Conservation (phyloP, 2,329 filamentous ascomycete species). For the Alternaria metachromatica region DNA sequence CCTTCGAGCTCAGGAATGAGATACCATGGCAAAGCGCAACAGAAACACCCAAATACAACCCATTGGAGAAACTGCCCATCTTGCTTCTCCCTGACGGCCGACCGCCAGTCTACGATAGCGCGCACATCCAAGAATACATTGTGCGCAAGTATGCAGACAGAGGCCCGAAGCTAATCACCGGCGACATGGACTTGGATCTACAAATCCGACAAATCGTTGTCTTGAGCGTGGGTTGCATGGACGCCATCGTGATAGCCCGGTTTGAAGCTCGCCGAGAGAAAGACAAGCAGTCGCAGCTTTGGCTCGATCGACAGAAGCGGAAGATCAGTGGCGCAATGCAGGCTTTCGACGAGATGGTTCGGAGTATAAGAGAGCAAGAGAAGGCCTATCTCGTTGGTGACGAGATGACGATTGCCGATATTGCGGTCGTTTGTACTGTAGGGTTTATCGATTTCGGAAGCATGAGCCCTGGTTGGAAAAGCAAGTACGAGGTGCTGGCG, state of each 20-base stretch:
- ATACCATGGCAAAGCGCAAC: slow-evolving; percentile 53
- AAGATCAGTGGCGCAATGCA: slow-evolving; percentile 21
- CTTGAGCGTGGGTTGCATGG: slow-evolving; percentile 21
- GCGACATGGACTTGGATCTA: slow-evolving; percentile 14
- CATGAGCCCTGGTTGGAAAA: slow-evolving; percentile 12
- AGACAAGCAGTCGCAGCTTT: slow-evolving; percentile 11
- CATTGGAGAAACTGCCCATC: slow-evolving; percentile 51
- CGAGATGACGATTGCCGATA: slow-evolving; percentile 23
- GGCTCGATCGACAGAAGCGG: slow-evolving; percentile 19
- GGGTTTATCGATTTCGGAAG: slow-evolving; percentile 17
- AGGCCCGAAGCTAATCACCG: slow-evolving; percentile 13
- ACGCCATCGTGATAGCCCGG: slow-evolving; percentile 20
- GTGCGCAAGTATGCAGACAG: slow-evolving; percentile 20
- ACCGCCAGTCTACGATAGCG: slow-evolving; percentile 21
- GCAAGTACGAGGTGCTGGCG: slow-evolving; percentile 12
- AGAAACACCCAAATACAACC: slow-evolving; percentile 49
- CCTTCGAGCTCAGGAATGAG: slow-evolving; percentile 52
- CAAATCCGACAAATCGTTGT: slow-evolving; percentile 21
- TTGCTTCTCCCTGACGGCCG: slow-evolving; percentile 36
- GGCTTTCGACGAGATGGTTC: slow-evolving; percentile 16
- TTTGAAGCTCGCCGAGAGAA: slow-evolving; percentile 18
- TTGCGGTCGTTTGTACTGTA: slow-evolving; percentile 20
- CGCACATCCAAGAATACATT: slow-evolving; percentile 26
- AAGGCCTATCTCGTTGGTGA: slow-evolving; percentile 17
- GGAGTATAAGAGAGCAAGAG: slow-evolving; percentile 3